Evolutionary conservation across 805 yeast genomes (phyloP).

Genomic region (Yamadazyma tumulicola): DNA sequence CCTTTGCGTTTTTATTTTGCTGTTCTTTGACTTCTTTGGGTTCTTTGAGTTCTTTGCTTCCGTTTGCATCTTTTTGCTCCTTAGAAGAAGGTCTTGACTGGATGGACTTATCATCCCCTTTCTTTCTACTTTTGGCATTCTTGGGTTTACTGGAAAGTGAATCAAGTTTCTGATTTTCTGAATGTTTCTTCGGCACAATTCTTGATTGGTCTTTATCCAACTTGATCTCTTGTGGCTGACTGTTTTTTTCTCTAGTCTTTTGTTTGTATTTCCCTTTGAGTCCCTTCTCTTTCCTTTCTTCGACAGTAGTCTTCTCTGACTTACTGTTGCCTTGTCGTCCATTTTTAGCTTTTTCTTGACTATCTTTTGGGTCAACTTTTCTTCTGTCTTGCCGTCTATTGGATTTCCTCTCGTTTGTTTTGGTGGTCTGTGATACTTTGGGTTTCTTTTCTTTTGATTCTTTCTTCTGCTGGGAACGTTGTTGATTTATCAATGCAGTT

Average conservation of each 20-base stretch:
- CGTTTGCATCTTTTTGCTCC: conserved; percentile 1
- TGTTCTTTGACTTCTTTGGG: background rate
- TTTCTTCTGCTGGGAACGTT: conserved; percentile 3
- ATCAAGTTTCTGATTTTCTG: background rate
- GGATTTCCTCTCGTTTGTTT: no score
- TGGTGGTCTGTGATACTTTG: no score
- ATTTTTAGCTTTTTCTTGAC: conserved; percentile 1
- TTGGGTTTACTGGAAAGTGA: background rate
- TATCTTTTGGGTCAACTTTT: no score
- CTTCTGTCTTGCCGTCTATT: no score
- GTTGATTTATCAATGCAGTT: conserved; percentile 3
- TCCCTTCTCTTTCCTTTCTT: conserved; percentile 2
- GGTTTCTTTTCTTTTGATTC: conserved; percentile 3
- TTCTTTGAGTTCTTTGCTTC: conserved; percentile 4
- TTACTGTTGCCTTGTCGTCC: background rate
- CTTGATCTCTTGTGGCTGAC: background rate
- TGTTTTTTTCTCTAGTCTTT: conserved; percentile 5
- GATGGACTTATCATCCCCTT: background rate
- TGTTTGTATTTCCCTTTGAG: conserved; percentile 1
- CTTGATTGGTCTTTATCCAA: background rate
- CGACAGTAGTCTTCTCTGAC: conserved; percentile 2
- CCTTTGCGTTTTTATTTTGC: conserved; percentile 1
- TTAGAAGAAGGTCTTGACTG: background rate
- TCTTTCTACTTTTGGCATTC: background rate
- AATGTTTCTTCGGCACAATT: background rate